Conservation (phyloP, 257 asterid species). For the Gardenia jasminoides region DNA sequence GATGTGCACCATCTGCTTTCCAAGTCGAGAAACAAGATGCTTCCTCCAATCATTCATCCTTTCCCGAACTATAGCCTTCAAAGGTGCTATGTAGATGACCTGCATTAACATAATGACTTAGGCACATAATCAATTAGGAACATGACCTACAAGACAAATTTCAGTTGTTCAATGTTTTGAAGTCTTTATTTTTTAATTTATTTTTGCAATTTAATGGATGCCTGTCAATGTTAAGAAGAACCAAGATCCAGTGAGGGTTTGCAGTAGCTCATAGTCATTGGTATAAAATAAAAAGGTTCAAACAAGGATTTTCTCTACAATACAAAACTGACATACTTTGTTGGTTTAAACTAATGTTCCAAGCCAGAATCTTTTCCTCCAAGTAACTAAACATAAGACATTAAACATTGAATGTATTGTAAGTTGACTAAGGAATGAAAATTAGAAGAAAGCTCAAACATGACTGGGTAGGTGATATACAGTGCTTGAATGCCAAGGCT, state of each 20-base stretch:
- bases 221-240: no score
- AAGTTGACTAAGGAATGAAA: neutral
- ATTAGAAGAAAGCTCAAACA: neutral
- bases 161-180: neutral
- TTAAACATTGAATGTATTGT: neutral
- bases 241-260: no score
- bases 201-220: neutral
- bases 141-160: neutral
- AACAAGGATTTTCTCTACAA: neutral
- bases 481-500: neutral
- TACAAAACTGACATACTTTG: neutral
- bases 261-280: no score
- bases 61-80: constrained; percentile 98
- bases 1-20: constrained; percentile 76
- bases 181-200: neutral
- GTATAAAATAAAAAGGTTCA: no score
- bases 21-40: constrained; percentile 82
- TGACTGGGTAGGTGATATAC: neutral
- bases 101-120: constrained; percentile 24
- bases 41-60: constrained; percentile 98
- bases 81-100: constrained; percentile 94
- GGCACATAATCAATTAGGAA: neutral
- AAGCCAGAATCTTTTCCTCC: neutral
- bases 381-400: neutral
- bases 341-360: neutral